Evolutionary conservation across 106 monocot genomes (phyloP).

Genomic region (Amphibolis antarctica): DNA sequence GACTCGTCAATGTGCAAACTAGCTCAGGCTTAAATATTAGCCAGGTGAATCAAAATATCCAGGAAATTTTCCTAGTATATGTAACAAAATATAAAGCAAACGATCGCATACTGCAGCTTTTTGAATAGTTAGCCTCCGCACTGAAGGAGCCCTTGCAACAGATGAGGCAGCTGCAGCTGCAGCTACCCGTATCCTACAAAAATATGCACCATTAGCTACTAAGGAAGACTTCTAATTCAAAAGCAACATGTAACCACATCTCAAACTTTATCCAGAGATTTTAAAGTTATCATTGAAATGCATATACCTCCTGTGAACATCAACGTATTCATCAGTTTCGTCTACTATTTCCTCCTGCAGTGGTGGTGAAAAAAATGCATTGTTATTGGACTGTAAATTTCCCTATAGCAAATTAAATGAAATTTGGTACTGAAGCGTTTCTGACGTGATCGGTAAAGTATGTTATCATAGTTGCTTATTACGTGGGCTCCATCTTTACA

Average conservation of each 20-base stretch:
- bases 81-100: too few species aligned
- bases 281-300: not conserved
- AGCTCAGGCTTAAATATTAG: too few species aligned
- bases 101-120: too few species aligned
- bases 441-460: too few species aligned
- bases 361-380: not conserved
- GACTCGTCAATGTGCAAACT: too few species aligned
- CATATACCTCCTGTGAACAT: slow-evolving; percentile 86
- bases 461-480: too few species aligned
- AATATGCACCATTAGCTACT: not conserved
- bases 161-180: slow-evolving; percentile 90
- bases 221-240: too few species aligned
- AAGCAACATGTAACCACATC: too few species aligned
- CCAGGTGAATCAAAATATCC: too few species aligned
- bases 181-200: slow-evolving; percentile 90
- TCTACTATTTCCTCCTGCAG: slow-evolving; percentile 97
- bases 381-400: not conserved
- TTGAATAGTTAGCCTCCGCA: slow-evolving; percentile 24
- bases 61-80: too few species aligned
- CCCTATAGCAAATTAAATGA: not conserved
- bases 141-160: slow-evolving; percentile 83
- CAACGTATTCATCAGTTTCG: slow-evolving; percentile 98
- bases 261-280: not conserved
- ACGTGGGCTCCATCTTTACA: too few species aligned
- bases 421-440: not conserved